phyloP scores from a whole-genome alignment of 805 yeast genomes.

The Barnettozyma populi region DNA sequence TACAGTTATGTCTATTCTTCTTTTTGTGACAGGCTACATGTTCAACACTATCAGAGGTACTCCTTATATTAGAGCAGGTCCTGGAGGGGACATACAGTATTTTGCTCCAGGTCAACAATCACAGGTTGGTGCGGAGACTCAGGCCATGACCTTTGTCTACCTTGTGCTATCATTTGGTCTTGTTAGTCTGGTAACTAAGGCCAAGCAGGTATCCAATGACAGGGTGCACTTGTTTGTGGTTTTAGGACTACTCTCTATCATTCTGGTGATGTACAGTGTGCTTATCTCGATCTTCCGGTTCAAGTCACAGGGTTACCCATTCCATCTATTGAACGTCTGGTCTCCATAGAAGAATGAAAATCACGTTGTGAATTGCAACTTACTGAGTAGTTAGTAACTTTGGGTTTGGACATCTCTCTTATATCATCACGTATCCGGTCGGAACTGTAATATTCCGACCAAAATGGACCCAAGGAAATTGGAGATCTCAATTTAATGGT shows the following conservation, averaged over 20 bases:
- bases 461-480: neutral
- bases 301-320: slow-evolving; percentile 79
- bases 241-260: slow-evolving; percentile 34
- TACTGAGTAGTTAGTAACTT: no score
- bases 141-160: slow-evolving; percentile 69
- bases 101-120: slow-evolving; percentile 57
- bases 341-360: slow-evolving; percentile 14
- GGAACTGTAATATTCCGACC: neutral
- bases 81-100: slow-evolving; percentile 36
- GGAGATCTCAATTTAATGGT: neutral
- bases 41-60: slow-evolving; percentile 75
- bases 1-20: slow-evolving; percentile 55
- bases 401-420: no score
- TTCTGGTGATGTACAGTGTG: slow-evolving; percentile 57
- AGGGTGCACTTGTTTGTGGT: slow-evolving; percentile 47
- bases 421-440: no score
- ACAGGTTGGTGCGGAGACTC: slow-evolving; percentile 88
- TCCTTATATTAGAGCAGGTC: slow-evolving; percentile 45
- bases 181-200: slow-evolving; percentile 52
- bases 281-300: slow-evolving; percentile 59
- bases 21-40: slow-evolving; percentile 90
- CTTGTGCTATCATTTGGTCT: slow-evolving; percentile 59
- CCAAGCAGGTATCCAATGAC: slow-evolving; percentile 43
- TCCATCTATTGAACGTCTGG: slow-evolving; percentile 41
- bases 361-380: no score